A percentile compares a stretch with the other conserved stretches of the same genome.
These are phyloP conservation scores for Fonsecaea erecta DNA, from an alignment of 2,329 filamentous ascomycete genomes.

Conservation along the genomic window DNA sequence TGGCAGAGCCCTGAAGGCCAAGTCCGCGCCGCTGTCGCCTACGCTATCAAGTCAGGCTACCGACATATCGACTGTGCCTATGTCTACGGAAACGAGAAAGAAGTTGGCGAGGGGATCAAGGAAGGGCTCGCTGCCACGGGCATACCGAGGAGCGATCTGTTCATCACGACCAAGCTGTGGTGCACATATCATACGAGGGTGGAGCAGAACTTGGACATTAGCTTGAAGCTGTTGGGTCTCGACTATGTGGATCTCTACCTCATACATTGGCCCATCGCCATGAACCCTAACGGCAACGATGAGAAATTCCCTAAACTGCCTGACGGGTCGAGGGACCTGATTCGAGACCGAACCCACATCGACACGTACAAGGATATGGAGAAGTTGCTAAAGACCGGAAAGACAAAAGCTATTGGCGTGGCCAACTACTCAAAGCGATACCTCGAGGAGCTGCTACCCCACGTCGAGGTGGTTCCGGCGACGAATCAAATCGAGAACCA, in stretches of 20 bases:
- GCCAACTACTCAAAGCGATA: conserved; percentile 58
- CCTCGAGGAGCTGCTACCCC: conserved; percentile 54
- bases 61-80: conserved; percentile 51
- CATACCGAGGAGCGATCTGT: conserved; percentile 67
- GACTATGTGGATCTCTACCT: conserved; percentile 74
- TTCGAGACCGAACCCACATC: conserved; percentile 45
- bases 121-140: conserved; percentile 58
- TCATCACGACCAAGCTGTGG: conserved; percentile 73
- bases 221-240: conserved; percentile 65
- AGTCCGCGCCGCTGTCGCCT: conserved; percentile 52
- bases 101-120: conserved; percentile 66
- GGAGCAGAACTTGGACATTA: conserved; percentile 63
- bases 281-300: conserved; percentile 53
- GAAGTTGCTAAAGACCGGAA: conserved; percentile 47
- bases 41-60: conserved; percentile 47
- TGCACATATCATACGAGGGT: conserved; percentile 69
- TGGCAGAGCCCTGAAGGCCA: conserved; percentile 60
- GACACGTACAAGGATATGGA: conserved; percentile 58
- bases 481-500: conserved; percentile 60
- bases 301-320: conserved; percentile 48
- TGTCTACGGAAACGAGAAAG: conserved; percentile 64
- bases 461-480: conserved; percentile 53
- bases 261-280: conserved; percentile 68
- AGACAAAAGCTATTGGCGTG: conserved; percentile 58
- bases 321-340: conserved; percentile 52